These are phyloP conservation scores for Dothideomycetes sp. DNA, from an alignment of 2,329 filamentous ascomycete species.

Conservation along the genomic window DNA sequence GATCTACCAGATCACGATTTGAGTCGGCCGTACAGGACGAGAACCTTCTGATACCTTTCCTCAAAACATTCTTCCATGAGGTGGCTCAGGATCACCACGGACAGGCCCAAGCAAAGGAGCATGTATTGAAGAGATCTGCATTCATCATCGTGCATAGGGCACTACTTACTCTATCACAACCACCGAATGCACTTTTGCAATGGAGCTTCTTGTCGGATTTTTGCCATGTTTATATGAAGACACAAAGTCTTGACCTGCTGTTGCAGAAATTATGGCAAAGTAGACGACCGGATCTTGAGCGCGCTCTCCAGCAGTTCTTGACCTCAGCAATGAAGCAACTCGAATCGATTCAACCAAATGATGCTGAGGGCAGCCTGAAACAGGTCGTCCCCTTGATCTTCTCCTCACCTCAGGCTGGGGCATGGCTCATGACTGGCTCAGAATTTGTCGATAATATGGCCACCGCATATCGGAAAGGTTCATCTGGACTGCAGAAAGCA, in stretches of 20 bases:
- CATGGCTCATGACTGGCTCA: constrained; percentile 68
- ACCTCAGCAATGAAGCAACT: constrained; percentile 52
- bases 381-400: constrained; percentile 56
- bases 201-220: constrained; percentile 64
- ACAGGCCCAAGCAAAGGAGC: constrained; percentile 27
- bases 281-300: constrained; percentile 43
- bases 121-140: constrained; percentile 50
- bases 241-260: constrained; percentile 43
- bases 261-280: constrained; percentile 45
- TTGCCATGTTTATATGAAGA: constrained; percentile 57
- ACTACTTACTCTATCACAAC: constrained; percentile 41
- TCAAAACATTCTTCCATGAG: constrained; percentile 58
- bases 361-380: constrained; percentile 47
- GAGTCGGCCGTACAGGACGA: constrained; percentile 42
- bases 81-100: constrained; percentile 4
- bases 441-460: constrained; percentile 76
- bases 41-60: constrained; percentile 52
- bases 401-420: constrained; percentile 47
- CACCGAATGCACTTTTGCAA: constrained; percentile 39
- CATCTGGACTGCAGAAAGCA: constrained; percentile 52
- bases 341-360: constrained; percentile 51
- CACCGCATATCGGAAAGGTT: constrained; percentile 55
- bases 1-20: constrained; percentile 50
- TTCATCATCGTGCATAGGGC: constrained; percentile 57
- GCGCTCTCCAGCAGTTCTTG: constrained; percentile 51